Percentiles rank a stretch among this genome's conserved stretches.
These are phyloP conservation scores for Serendipita sp. DNA, from an alignment of 768 basidiomycete genomes.

Conservation along the genomic window DNA sequence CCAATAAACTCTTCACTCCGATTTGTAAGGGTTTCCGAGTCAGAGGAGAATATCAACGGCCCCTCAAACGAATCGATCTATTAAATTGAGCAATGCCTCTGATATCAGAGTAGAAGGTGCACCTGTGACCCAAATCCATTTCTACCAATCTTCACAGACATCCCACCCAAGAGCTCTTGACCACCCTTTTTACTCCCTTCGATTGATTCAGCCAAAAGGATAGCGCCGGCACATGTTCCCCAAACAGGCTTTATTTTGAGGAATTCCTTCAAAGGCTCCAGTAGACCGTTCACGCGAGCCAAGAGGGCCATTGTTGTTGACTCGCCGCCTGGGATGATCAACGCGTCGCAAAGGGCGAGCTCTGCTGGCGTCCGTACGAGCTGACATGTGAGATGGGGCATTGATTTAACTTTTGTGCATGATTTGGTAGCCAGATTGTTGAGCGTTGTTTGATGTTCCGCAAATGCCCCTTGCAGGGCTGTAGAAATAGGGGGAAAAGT, in stretches of 20 bases:
- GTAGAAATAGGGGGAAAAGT: background rate
- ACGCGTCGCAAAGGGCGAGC: slow-evolving; percentile 56
- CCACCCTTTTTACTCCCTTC: slow-evolving; percentile 73
- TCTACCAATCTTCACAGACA: slow-evolving; percentile 63
- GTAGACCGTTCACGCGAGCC: slow-evolving; percentile 53
- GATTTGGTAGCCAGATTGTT: slow-evolving; percentile 34
- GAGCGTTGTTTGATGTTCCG: slow-evolving; percentile 64
- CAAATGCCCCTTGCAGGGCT: slow-evolving; percentile 91
- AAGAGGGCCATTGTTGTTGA: slow-evolving; percentile 82
- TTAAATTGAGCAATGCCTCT: background rate
- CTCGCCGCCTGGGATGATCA: slow-evolving; percentile 94
- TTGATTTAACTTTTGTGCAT: slow-evolving; percentile 25
- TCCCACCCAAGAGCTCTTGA: slow-evolving; percentile 69
- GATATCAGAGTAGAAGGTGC: slow-evolving; percentile 13
- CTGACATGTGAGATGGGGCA: slow-evolving; percentile 12
- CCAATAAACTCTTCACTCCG: slow-evolving; percentile 52
- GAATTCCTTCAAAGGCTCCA: slow-evolving; percentile 66
- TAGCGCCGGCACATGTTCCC: slow-evolving; percentile 95
- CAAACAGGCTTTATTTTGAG: slow-evolving; percentile 61
- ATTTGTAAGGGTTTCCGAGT: slow-evolving; percentile 45
- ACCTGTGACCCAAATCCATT: slow-evolving; percentile 96
- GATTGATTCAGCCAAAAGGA: slow-evolving; percentile 60
- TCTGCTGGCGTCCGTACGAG: slow-evolving; percentile 66
- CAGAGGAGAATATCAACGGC: slow-evolving; percentile 26
- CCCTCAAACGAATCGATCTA: slow-evolving; percentile 88